Base-by-base conservation (phyloP, 768 basidiomycete genomes). In the Podaxis sp. region DNA sequence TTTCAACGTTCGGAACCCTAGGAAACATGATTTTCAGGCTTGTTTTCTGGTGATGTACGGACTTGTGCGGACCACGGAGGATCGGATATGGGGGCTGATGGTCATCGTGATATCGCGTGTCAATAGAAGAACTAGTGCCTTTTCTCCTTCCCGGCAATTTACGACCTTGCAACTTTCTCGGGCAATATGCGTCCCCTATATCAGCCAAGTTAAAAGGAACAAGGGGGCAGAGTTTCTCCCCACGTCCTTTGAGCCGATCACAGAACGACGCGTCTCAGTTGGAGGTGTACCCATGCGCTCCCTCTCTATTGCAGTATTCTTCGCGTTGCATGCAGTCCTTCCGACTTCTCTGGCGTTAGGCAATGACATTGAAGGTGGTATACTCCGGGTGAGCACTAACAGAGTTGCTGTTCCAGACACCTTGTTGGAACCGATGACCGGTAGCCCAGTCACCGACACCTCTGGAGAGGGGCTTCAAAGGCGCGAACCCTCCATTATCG, bases 401-500 rank as follows among this genome's bases (percentile, higher is more conserved):
- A 38, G 35, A 14, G 37, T 2, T 21, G 52, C 35, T 23, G 38
- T 46, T 4, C 50, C 59, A 7, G 18, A 36, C 7, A 57, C 57
- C 13, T 21, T 27, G 9, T 25, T 57, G 14, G 57, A 38, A 37
- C 57, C 47, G 11, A 35, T 35, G 18, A 50, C 50, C 21, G 14
- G 51, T 14, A 59, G 40, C 28, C 40, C 59, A 16, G 2, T 59
- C 14, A 59, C n/a, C 21, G 16, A 18, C 25, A 35, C 40, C 4
- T 23, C 27, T 35, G 51, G 51, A 23, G 50, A 35, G 6, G 25
- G 28, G 7, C 21, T 52, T 4, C 38, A 50, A 23, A 25, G 36
- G 28, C 57, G 57, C 25, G 57, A 59, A 14, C 50, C 57, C 16
- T 40, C 40, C 18, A 37, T 52, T 11, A 59, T 59, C 18, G 42